Conservation (phyloP, 169 alveolate genomes). For the Fabrea salina region DNA sequence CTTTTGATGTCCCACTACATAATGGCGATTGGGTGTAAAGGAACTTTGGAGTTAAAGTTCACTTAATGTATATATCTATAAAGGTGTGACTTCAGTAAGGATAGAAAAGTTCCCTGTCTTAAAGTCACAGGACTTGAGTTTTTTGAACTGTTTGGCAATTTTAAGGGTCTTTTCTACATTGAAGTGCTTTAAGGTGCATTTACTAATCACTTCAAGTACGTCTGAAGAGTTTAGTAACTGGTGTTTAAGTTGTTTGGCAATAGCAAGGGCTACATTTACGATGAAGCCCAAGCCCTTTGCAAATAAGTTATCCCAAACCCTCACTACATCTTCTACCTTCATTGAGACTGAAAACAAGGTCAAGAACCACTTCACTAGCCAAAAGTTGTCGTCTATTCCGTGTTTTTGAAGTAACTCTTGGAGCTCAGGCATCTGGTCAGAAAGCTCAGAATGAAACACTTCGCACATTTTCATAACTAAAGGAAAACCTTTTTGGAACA, state of each 20-base stretch:
- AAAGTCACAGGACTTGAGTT: too few species aligned
- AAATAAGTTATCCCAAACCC: constrained; percentile 22
- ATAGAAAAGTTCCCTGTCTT: too few species aligned
- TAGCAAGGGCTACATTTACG: constrained; percentile 9
- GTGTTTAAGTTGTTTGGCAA: neutral
- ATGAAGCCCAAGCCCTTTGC: constrained; percentile 21
- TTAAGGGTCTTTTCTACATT: too few species aligned
- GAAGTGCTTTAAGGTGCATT: too few species aligned
- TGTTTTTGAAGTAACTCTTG: neutral
- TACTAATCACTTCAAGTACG: too few species aligned
- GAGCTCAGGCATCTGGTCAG: neutral
- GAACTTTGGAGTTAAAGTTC: too few species aligned
- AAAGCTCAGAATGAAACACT: neutral
- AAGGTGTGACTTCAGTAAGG: too few species aligned
- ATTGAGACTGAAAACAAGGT: constrained; percentile 8
- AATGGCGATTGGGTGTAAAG: constrained; percentile 51
- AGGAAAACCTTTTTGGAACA: constrained; percentile 1
- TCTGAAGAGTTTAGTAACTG: neutral
- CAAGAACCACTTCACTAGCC: constrained; percentile 21
- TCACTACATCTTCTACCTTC: neutral
- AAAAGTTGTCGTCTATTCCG: constrained; percentile 6
- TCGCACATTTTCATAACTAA: neutral
- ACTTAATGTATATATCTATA: too few species aligned
- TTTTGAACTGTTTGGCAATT: too few species aligned
- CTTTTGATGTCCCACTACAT: constrained; percentile 61